A percentile compares a stretch with the other conserved stretches of the same genome.
These are phyloP conservation scores for Scutellaria minor DNA, from an alignment of 257 asterid species.

Conservation along the genomic window DNA sequence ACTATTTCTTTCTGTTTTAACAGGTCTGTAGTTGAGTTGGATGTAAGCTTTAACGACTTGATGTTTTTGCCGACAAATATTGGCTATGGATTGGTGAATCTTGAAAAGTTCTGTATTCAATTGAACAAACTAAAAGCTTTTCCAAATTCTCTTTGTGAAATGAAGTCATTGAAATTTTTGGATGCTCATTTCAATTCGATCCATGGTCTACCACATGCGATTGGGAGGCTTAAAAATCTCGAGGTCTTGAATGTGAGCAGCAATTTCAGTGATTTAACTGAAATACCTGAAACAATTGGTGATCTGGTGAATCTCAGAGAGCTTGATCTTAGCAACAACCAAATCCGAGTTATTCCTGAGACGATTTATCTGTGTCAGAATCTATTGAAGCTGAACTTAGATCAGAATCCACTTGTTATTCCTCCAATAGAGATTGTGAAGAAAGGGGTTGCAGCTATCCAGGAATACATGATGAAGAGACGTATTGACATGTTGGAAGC, in stretches of 20 bases:
- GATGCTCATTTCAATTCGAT: conserved; percentile 69
- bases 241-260: conserved; percentile 63
- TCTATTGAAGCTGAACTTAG: conserved; percentile 51
- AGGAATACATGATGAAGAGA: conserved; percentile 62
- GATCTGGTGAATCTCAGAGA: conserved; percentile 57
- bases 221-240: conserved; percentile 54
- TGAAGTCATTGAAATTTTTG: conserved; percentile 54
- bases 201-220: conserved; percentile 53
- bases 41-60: conserved; percentile 67
- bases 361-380: conserved; percentile 46
- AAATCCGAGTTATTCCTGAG: conserved; percentile 56
- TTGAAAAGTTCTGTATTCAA: conserved; percentile 47
- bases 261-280: conserved; percentile 62
- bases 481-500: conserved; percentile 44
- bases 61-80: conserved; percentile 59
- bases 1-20: not conserved
- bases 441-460: conserved; percentile 55
- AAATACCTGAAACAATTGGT: conserved; percentile 57
- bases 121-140: conserved; percentile 61
- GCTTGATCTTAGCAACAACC: conserved; percentile 77
- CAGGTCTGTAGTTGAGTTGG: conserved; percentile 68
- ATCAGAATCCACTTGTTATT: conserved; percentile 62
- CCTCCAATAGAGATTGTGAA: conserved; percentile 57
- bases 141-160: conserved; percentile 65
- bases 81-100: conserved; percentile 61